Conservation (phyloP, 148 eudicot species). For the Limonium bicolor region DNA sequence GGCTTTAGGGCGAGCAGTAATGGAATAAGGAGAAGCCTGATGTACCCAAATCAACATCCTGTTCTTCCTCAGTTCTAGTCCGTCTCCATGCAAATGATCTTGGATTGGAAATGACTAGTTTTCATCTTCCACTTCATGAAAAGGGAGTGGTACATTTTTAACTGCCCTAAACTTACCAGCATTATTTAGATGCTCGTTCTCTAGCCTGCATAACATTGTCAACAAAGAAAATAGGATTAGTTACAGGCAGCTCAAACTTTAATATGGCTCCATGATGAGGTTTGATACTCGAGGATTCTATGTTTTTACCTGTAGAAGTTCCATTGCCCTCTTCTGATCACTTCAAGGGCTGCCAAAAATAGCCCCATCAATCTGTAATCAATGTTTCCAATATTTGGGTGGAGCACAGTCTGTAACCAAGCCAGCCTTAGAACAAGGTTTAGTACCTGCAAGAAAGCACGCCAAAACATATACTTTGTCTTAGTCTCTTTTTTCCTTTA, state of each 20-base stretch:
- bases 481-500: too few species aligned
- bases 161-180: slow-evolving; percentile 96
- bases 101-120: slow-evolving; percentile 21
- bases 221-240: too few species aligned
- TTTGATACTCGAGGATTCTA: too few species aligned
- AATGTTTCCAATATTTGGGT: slow-evolving; percentile 54
- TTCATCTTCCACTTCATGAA: slow-evolving; percentile 76
- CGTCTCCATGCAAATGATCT: not conserved
- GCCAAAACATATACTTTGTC: too few species aligned
- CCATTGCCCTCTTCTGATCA: slow-evolving; percentile 93
- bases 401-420: slow-evolving; percentile 86
- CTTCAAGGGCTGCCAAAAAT: slow-evolving; percentile 95
- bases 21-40: too few species aligned
- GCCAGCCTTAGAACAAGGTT: slow-evolving; percentile 80
- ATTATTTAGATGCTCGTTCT: slow-evolving; percentile 97
- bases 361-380: slow-evolving; percentile 74
- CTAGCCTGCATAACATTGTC: slow-evolving; percentile 81
- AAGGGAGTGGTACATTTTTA: slow-evolving; percentile 85
- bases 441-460: slow-evolving; percentile 41
- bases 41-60: not conserved
- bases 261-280: not conserved
- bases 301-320: slow-evolving; percentile 64
- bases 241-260: too few species aligned
- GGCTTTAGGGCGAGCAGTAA: too few species aligned
- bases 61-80: too few species aligned